Evolutionary conservation across 106 monocot species (phyloP), one percentile per base, ranked within the genome.

Genomic region (Gastrodia elata): DNA sequence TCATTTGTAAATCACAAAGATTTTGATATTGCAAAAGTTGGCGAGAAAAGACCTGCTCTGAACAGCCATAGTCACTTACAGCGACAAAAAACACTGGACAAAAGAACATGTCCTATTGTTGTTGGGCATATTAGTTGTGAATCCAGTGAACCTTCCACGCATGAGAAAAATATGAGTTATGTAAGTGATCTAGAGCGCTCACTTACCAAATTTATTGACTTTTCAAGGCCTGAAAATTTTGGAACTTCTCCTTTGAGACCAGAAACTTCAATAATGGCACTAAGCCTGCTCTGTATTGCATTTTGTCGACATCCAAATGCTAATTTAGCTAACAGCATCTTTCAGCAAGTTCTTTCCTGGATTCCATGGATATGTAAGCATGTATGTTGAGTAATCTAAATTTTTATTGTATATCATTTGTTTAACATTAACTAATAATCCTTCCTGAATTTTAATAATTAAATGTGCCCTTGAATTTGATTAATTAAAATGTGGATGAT

Each of bases 321-420:
- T 26, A 82, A 44, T 38, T 85, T 91, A 20, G 79, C 88, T 57
- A 28, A 30, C 37, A 77, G 33, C 24, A 79, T 91, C 68, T 93
- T 88, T 72, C 80, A 82, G 48, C 81, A 82, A 76, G 49, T 84
- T 14, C 14, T 98, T 39, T 91, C 84, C 27, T 98, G 91, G 93
- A 87, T 89, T 41, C 87, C 86, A 70, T 98, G 97, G 97, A 81
- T 98, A 73, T 83, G 59, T 76, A 80, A 85, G 48, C 83, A 91
- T 90, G 97, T 98, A 67, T 65, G 64, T 38, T 15, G 44, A 78
- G 67, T 37, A n/a, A 22, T 1, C 1, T n/a, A 36, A 16, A 57
- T 68, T 24, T 71, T 67, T 41, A 64, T 48, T 33, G 20, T 67
- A 0, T 36, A 67, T 67, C n/a, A 25, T 69, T 69, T 26, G 6